Conservation (phyloP, 106 monocot species). For the Dioscorea dumetorum region DNA sequence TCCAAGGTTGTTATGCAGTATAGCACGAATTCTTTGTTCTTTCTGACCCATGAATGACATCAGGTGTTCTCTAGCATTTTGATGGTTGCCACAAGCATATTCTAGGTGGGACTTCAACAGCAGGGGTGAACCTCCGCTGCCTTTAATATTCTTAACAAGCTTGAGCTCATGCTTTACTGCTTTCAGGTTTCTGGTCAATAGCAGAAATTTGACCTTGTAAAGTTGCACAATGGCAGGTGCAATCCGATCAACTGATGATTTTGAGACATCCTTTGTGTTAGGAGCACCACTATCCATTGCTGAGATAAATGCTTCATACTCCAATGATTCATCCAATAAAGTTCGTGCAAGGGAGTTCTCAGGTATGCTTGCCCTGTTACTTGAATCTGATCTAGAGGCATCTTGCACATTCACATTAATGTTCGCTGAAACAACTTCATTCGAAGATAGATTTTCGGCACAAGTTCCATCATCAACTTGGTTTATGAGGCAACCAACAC, state of each 20-base stretch:
- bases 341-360: conserved; percentile 7
- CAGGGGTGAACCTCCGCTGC: conserved; percentile 77
- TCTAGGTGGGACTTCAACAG: conserved; percentile 86
- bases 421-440: conserved; percentile 14
- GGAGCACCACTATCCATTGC: conserved; percentile 18
- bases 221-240: conserved; percentile 45
- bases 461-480: conserved; percentile 23
- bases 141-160: conserved; percentile 68
- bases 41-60: conserved; percentile 44
- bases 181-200: conserved; percentile 73
- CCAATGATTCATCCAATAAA: conserved; percentile 14
- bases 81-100: conserved; percentile 73
- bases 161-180: conserved; percentile 83
- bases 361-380: conserved; percentile 10
- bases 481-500: conserved; percentile 8
- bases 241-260: conserved; percentile 21
- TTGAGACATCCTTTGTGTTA: conserved; percentile 33
- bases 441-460: conserved; percentile 12
- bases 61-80: conserved; percentile 73
- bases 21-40: conserved; percentile 37
- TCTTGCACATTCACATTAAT: not conserved
- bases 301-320: conserved; percentile 19
- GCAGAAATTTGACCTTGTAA: conserved; percentile 66
- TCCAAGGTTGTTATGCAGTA: conserved; percentile 71
- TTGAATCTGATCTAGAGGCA: conserved; percentile 5